Conservation (phyloP, 306 rosid genomes). For the Spatholobus suberectus region DNA sequence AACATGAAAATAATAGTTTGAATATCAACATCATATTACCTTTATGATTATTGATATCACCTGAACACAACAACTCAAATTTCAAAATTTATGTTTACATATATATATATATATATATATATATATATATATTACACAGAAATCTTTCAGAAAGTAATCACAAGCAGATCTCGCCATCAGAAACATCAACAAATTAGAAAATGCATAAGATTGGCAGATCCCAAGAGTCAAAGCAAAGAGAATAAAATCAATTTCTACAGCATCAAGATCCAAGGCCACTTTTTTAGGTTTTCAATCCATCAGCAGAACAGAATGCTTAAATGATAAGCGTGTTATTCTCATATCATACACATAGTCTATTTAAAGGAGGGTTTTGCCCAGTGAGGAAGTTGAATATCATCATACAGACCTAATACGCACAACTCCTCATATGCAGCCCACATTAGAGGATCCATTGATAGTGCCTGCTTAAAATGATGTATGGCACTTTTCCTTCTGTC, state of each 20-base stretch:
- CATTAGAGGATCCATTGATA: conserved; percentile 57
- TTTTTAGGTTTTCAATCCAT: neutral
- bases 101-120: neutral
- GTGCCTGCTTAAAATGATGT: conserved; percentile 55
- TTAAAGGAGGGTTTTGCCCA: neutral
- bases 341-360: neutral
- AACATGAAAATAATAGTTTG: neutral
- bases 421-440: conserved; percentile 96
- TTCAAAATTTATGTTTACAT: neutral
- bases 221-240: neutral
- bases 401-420: conserved; percentile 83
- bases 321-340: neutral
- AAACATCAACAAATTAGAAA: neutral
- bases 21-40: neutral
- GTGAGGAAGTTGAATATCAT: conserved; percentile 33
- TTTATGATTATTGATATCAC: neutral
- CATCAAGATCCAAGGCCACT: neutral
- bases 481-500: conserved; percentile 57
- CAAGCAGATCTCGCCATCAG: neutral
- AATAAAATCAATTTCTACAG: neutral
- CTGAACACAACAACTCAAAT: neutral
- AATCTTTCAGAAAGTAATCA: neutral
- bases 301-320: neutral
- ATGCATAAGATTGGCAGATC: neutral
- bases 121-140: no score